Evolutionary conservation across 2,329 filamentous ascomycete genomes (phyloP).

Genomic region (Neopestalotiopsis clavispora): DNA sequence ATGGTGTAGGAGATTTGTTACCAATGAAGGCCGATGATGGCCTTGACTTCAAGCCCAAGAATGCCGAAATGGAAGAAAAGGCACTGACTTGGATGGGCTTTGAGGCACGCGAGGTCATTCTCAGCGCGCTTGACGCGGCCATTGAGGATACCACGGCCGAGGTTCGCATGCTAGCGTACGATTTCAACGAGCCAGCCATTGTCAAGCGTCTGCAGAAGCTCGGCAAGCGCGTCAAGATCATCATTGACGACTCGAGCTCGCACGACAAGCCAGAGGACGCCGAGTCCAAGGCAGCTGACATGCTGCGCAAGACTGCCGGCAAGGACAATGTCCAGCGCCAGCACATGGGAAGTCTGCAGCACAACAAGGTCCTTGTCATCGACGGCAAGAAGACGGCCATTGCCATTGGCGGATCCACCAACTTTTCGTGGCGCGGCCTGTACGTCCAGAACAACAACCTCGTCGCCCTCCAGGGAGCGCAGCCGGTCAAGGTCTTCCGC

Average conservation of each 20-base stretch:
- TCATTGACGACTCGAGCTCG: slow-evolving; percentile 7
- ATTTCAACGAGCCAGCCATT: slow-evolving; percentile 9
- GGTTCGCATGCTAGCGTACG: not conserved
- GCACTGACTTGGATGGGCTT: slow-evolving; percentile 10
- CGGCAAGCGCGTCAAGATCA: not conserved
- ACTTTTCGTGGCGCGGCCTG: slow-evolving; percentile 8
- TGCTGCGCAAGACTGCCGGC: slow-evolving; percentile 5
- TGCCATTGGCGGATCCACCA: slow-evolving; percentile 6
- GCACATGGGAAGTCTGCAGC: slow-evolving; percentile 8
- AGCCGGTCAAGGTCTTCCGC: slow-evolving; percentile 2
- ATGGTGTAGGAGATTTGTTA: not conserved
- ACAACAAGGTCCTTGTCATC: slow-evolving; percentile 8
- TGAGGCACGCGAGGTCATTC: not conserved
- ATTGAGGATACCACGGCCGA: slow-evolving; percentile 3
- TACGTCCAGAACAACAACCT: slow-evolving; percentile 13
- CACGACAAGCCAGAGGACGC: not conserved
- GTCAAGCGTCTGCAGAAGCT: slow-evolving; percentile 4
- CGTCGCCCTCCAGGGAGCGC: not conserved
- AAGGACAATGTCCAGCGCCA: slow-evolving; percentile 3
- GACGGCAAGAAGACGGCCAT: not conserved
- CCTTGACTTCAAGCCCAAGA: slow-evolving; percentile 6
- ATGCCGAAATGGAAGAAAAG: slow-evolving; percentile 4
- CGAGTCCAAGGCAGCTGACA: slow-evolving; percentile 8
- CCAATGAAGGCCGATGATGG: not conserved
- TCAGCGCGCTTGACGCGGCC: slow-evolving; percentile 1